Conservation (phyloP, 192 early-diverging fungal genomes). For the Linnemannia hyalina region DNA sequence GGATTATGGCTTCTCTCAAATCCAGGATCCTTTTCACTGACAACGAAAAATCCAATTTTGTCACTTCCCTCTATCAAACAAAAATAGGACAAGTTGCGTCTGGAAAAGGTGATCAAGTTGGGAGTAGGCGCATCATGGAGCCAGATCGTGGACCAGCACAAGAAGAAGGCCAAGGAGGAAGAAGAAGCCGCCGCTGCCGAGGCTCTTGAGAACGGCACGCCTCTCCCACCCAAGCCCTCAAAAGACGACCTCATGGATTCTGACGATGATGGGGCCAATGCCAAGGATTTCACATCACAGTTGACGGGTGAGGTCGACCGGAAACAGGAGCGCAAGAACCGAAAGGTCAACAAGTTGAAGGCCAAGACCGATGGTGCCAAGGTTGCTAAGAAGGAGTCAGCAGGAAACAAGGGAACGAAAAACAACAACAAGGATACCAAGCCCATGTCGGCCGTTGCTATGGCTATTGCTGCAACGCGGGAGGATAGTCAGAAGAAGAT, state of each 20-base stretch:
- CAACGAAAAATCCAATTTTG: neutral
- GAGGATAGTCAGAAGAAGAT: constrained; percentile 37
- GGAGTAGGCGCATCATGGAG: constrained; percentile 55
- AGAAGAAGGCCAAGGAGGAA: constrained; percentile 55
- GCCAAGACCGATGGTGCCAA: constrained; percentile 50
- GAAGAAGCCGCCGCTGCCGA: constrained; percentile 42
- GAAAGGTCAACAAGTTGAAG: constrained; percentile 57
- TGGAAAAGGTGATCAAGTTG: constrained; percentile 56
- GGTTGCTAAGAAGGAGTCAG: constrained; percentile 23
- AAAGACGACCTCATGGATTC: constrained; percentile 20
- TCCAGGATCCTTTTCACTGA: neutral
- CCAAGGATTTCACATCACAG: constrained; percentile 41
- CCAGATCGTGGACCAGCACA: constrained; percentile 53
- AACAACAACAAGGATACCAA: constrained; percentile 22
- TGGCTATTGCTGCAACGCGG: constrained; percentile 45
- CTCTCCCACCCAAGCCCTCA: constrained; percentile 14
- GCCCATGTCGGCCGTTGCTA: constrained; percentile 38
- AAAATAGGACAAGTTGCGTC: constrained; percentile 57
- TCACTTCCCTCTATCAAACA: neutral
- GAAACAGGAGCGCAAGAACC: constrained; percentile 59
- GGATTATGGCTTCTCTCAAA: neutral
- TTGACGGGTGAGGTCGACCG: constrained; percentile 54
- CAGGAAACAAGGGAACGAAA: neutral
- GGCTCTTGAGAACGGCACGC: constrained; percentile 43
- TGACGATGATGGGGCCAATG: constrained; percentile 28